A percentile compares a stretch with the other conserved stretches of the same genome.
These are phyloP conservation scores for Neonectria sp. DNA, from an alignment of 2,329 filamentous ascomycete genomes.

Conservation along the genomic window DNA sequence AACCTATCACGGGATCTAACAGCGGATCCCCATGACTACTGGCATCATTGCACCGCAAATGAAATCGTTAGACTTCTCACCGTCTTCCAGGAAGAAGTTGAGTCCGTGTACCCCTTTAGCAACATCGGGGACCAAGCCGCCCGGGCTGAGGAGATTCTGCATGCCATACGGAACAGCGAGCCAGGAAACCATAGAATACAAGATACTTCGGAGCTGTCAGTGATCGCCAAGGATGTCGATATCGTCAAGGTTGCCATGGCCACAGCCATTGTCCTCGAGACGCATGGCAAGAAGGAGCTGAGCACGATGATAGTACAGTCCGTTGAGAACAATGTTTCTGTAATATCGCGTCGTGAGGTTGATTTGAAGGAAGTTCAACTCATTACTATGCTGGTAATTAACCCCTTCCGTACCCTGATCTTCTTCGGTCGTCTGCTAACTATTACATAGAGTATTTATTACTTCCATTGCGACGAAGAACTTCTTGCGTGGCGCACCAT, in stretches of 20 bases:
- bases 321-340: constrained; percentile 42
- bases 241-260: constrained; percentile 54
- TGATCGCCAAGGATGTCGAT: constrained; percentile 48
- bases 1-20: constrained; percentile 21
- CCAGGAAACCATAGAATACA: background rate
- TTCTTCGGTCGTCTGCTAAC: background rate
- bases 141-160: constrained; percentile 46
- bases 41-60: constrained; percentile 39
- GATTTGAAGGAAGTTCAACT: constrained; percentile 15
- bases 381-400: constrained; percentile 19
- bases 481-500: constrained; percentile 65
- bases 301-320: constrained; percentile 49
- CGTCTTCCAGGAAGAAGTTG: constrained; percentile 58
- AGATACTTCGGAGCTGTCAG: background rate
- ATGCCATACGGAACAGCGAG: constrained; percentile 34
- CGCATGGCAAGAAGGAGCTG: constrained; percentile 49
- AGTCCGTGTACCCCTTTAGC: constrained; percentile 54
- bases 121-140: constrained; percentile 48
- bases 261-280: constrained; percentile 52
- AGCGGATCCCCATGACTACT: constrained; percentile 39
- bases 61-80: constrained; percentile 53
- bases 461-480: constrained; percentile 64
- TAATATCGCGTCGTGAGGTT: background rate
- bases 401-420: too few relatives aligned
- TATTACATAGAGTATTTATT: constrained; percentile 54